Base-by-base conservation (phyloP, 23 red algal species). In the Gracilaria caudata region DNA sequence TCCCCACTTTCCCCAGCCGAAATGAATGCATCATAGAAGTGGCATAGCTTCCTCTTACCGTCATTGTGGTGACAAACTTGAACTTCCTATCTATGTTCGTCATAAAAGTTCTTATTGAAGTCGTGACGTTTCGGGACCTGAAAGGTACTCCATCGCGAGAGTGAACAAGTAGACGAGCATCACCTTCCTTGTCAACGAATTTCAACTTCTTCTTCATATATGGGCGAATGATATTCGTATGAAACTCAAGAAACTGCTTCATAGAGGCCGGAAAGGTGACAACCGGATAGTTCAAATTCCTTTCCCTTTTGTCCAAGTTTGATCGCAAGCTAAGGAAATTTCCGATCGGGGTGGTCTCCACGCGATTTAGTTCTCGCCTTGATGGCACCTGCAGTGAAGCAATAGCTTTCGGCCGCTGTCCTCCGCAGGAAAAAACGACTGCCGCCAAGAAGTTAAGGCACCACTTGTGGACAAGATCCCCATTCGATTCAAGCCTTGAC, bases 21-120 rank as follows among this genome's bases (percentile, higher is more conserved):
- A 35, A 81, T 7, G n/a, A 8, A 24, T 81, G 77, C 77, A 81
- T 28, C 77, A 81, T 81, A 2, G 53, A 58, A 5, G 77, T 81
- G 12, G 47, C 77, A 30, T 53, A 81, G 30, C 77, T 81, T 14
- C 49, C 45, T 81, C 77, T 6, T 1, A 81, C 10, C 2, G 53
- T 81, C 77, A 81, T 81, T 24, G 8, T 10, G 0, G 77, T 81
- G 1, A 81, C 53, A 47, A 29, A 30, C 32, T 24, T 3, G 36
- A 53, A 47, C 10, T n/a, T 12, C 39, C 10, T 24, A 9, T 61
- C 36, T 0, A 60, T 4, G 35, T 33, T 5, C 2, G 11, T 12
- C 47, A 81, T 55, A 24, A 57, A 81, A 4, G 7, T 10, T 0
- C 46, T 4, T 25, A 81, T 33, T 8, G 77, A 58, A 9, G 5